Base-by-base conservation (phyloP, 2,329 filamentous ascomycete genomes). In the Mycosphaerella arachidis region DNA sequence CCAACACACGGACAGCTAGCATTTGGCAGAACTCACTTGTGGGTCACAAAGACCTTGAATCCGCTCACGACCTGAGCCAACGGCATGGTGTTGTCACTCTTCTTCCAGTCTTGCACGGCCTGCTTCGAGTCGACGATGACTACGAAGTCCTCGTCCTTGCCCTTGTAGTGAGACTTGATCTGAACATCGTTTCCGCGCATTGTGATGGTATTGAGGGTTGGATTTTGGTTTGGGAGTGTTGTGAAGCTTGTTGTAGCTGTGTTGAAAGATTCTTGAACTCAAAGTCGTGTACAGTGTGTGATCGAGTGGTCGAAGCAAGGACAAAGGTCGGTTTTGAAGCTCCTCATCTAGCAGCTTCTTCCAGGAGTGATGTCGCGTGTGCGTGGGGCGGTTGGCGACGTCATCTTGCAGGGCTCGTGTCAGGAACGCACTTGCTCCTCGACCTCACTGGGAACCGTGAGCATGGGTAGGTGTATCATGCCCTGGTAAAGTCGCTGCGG, bases 41-140 rank as follows among this genome's bases (percentile, higher is more conserved):
- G 90, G 37, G 92, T 96, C 48, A 89, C 80, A 72, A 96, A 96
- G 72, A 99, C 82, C 82, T 96, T 90, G 82, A 91, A 97, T 7
- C 89, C 83, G 60, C 87, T 91, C 58, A 97, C 84, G 58, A 99
- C 92, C 71, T 97, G 87, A 1, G 90, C 84, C 52, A 97, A 79
- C 40, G 94, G 89, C 31, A 94, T 80, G 31, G 84, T 87, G 73
- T 85, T 86, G 80, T 97, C 93, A 20, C 50, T 52, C 4, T 74
- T 79, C 81, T 87, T 86, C 93, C 93, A 97, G 76, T 93, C 87
- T 76, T 90, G 81, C 70, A 91, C 86, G 53, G 82, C 81, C 62
- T 89, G 74, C 16, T 77, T 72, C 63, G 80, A 82, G 55, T 88
- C 85, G 60, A 85, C 80, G 68, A 86, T 86, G 77, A 90, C 78